These are phyloP conservation scores for Onygenales sp. DNA, from an alignment of 2,329 filamentous ascomycete genomes.

Conservation along the genomic window DNA sequence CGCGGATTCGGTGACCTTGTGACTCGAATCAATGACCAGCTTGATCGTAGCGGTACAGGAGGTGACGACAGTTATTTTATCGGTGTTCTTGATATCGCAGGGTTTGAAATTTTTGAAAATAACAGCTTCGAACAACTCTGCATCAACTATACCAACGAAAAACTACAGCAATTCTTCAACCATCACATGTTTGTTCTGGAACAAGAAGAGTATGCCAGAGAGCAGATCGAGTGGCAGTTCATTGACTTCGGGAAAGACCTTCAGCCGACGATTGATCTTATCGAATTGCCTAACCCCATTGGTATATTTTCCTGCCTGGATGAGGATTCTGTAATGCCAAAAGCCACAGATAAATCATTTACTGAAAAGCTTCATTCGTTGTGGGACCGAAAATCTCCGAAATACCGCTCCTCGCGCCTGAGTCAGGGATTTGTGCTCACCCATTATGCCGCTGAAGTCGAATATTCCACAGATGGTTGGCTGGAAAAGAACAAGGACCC, in stretches of 20 bases:
- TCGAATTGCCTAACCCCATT: slow-evolving; percentile 91
- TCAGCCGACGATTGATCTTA: slow-evolving; percentile 94
- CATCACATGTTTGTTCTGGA: slow-evolving; percentile 99
- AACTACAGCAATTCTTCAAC: slow-evolving; percentile 98
- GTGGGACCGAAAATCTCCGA: slow-evolving; percentile 92
- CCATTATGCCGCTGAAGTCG: slow-evolving; percentile 94
- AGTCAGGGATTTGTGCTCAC: slow-evolving; percentile 91
- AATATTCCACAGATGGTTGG: slow-evolving; percentile 93
- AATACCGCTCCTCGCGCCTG: slow-evolving; percentile 81
- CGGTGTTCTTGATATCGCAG: slow-evolving; percentile 95
- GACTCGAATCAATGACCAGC: slow-evolving; percentile 77
- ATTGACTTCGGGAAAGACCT: slow-evolving; percentile 97
- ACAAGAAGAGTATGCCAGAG: slow-evolving; percentile 93
- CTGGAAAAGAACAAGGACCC: slow-evolving; percentile 99
- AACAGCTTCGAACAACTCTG: slow-evolving; percentile 99
- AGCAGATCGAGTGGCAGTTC: slow-evolving; percentile 99
- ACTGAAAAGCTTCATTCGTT: slow-evolving; percentile 95
- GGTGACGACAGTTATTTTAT: slow-evolving; percentile 92
- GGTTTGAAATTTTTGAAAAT: slow-evolving; percentile 96
- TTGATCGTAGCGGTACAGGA: slow-evolving; percentile 75
- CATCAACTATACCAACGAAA: slow-evolving; percentile 99
- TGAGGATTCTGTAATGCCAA: slow-evolving; percentile 98
- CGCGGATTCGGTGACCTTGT: slow-evolving; percentile 91
- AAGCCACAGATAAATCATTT: slow-evolving; percentile 92
- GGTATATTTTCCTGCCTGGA: slow-evolving; percentile 98